Evolutionary conservation across 257 asterid species (phyloP).

Genomic region (Solanum stenotomum): DNA sequence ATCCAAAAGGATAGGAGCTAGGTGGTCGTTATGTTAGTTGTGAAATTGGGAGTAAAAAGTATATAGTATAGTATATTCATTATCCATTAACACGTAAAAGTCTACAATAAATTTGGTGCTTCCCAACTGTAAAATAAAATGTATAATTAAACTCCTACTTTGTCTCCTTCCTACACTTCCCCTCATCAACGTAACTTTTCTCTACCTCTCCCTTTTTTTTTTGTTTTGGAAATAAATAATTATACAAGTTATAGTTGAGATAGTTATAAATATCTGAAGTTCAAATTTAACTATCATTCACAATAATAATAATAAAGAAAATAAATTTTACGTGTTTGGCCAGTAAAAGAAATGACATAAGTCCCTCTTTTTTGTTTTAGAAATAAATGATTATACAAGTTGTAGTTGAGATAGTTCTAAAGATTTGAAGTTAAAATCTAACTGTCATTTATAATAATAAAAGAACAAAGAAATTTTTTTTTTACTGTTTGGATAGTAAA

Average conservation of each 20-base stretch:
- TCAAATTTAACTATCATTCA: not conserved
- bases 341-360: not conserved
- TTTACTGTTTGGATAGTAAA: not conserved
- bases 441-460: not conserved
- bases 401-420: not conserved
- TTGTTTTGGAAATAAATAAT: not conserved
- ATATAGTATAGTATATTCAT: not conserved
- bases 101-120: not conserved
- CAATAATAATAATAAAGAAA: not conserved
- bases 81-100: not conserved
- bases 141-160: not conserved
- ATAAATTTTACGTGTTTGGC: not conserved
- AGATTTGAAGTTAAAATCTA: not conserved
- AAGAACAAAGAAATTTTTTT: not conserved
- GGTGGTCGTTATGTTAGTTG: not conserved
- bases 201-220: not conserved
- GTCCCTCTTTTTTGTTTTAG: not conserved
- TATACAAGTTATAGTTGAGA: not conserved
- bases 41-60: not conserved
- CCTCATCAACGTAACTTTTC: not conserved
- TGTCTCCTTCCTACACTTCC: not conserved
- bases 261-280: not conserved
- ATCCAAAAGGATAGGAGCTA: not conserved
- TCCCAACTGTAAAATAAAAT: not conserved
- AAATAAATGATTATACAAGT: not conserved